Conservation (phyloP, 805 yeast species). For the Candida pini region DNA sequence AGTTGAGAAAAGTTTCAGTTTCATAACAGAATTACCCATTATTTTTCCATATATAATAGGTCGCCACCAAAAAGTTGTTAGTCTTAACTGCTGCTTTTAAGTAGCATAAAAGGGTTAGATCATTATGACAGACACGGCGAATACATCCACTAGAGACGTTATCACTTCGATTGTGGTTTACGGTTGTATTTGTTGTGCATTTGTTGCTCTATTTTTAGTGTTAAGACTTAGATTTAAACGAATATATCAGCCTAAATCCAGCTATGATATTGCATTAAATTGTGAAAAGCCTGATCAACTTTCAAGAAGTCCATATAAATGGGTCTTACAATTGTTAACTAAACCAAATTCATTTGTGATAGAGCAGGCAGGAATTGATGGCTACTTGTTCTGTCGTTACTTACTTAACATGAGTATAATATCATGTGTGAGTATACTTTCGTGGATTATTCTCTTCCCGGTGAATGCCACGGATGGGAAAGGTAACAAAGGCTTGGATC, state of each 20-base stretch:
- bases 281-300: conserved; percentile 70
- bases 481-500: conserved; percentile 63
- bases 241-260: conserved; percentile 80
- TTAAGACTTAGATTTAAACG: conserved; percentile 63
- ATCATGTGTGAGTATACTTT: conserved; percentile 50
- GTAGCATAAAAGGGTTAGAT: too few relatives aligned
- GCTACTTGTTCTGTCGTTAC: conserved; percentile 83
- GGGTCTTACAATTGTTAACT: conserved; percentile 61
- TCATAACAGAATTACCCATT: too few relatives aligned
- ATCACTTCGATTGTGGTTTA: conserved; percentile 67
- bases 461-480: conserved; percentile 70
- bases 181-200: conserved; percentile 57
- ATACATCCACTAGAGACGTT: conserved; percentile 68
- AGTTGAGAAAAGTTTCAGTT: too few relatives aligned
- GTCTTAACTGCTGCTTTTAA: too few relatives aligned
- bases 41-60: too few relatives aligned
- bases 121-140: conserved; percentile 24
- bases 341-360: conserved; percentile 73
- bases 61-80: too few relatives aligned
- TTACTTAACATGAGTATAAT: conserved; percentile 49
- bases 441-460: conserved; percentile 73
- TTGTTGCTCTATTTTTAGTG: conserved; percentile 56
- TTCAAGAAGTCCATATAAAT: conserved; percentile 59
- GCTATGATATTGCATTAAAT: conserved; percentile 50
- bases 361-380: conserved; percentile 90